Base-by-base conservation (phyloP, 768 basidiomycete genomes). In the Calocera viscosa region DNA sequence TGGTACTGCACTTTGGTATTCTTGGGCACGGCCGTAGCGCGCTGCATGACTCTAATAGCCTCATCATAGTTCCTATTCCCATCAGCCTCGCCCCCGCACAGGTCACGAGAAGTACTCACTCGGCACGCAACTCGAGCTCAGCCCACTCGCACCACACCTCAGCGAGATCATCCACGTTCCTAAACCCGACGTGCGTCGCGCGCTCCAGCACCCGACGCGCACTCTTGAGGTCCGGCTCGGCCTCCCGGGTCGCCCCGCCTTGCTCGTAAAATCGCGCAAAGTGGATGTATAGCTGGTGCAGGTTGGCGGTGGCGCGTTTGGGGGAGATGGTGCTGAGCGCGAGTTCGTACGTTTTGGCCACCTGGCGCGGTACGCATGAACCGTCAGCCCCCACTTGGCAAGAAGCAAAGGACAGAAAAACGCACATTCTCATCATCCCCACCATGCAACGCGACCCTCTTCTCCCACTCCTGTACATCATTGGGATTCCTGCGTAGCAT, bases 71-170 rank as follows among this genome's bases (percentile, higher is more conserved):
- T 96, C 70, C 94, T 97, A 73, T 26, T n/a, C 22, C n/a, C 40
- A 28, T 19, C 24, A 38, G 69, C 19, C 47, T 17, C 17, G 11
- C 32, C n/a, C n/a, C n/a, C 43, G 38, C 7, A 22, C 38, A n/a
- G 63, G 22, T 35, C 19, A 60, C 66, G 35, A 41, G 19, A 41
- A 67, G 34, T 3, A 82, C 91, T 72, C 78, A 94, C 94, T 95
- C 94, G 64, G 94, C 88, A 47, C 95, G 86, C 64, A 98, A 82
- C 75, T 99, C 96, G 88, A 98, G 86, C 77, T 99, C 96, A 7
- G 96, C 86, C 95, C 96, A 98, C 77, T 98, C 96, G 72, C 94
- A 97, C 96, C 96, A 99, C 16, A 97, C 84, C 75, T 98, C 96
- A 0, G 96, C 96, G 26, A 99, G 82, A 72, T 99, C 96, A 74